Base-by-base conservation (phyloP, 345 rosid genomes). In the Laguncularia racemosa region DNA sequence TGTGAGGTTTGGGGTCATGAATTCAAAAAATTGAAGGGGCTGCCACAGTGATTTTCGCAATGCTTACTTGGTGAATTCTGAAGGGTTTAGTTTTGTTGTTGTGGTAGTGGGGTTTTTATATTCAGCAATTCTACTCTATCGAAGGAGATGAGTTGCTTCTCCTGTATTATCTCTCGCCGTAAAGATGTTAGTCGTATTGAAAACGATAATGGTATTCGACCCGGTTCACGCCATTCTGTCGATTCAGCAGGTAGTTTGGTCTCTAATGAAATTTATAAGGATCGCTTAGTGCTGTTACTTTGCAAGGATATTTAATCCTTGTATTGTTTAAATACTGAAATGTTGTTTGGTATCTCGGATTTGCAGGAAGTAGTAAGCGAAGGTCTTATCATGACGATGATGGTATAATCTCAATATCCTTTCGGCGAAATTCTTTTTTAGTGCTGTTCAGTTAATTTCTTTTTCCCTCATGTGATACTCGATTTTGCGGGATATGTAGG, bases 71-170 rank as follows among this genome's bases (percentile, higher is more conserved):
- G 40, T 33, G 40, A 33, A 33, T 9, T 7, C 43, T 38, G 50
- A 16, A 14, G 56, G 9, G n/a, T 20, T 49, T 55, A 44, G 16
- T 12, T 13, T 50, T 58, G 15, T 17, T n/a, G 14, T 52, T 52
- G 8, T 52, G 21, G 38, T 18, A 2, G 21, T 52, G 6, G 6
- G 44, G 0, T 53, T 26, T 13, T 10, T 53, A 6, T 13, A 13
- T 20, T 12, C 26, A 53, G 56, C 56, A 21, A 53, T 23, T 33
- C 38, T 2, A 26, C 52, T 20, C 44, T 26, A 26, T 46, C 16
- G 49, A 13, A 54, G 46, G 58, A 62, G 74, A 93, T 87, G 99
- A 75, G 85, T 67, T 93, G 97, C 72, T 93, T 89, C 66, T 81
- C 87, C 67, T 93, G 99, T 73, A 21, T 85, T n/a, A 73, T 52